Conservation (phyloP, 2,329 filamentous ascomycete genomes). For the Fusarium temperatum region DNA sequence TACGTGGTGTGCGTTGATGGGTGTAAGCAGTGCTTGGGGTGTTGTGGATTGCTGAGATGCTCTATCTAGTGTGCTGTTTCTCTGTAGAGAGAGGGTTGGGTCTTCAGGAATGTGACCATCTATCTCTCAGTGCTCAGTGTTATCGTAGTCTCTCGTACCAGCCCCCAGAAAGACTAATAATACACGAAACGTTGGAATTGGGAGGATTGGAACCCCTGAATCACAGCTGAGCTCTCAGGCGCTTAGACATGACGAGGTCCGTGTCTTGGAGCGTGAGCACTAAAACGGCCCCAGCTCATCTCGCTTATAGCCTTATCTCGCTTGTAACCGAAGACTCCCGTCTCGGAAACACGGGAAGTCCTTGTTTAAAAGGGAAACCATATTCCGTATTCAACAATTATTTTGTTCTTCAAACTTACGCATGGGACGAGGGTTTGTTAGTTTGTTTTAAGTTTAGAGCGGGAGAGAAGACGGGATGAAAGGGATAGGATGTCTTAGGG, state of each 20-base stretch:
- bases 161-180: background rate
- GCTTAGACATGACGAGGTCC: background rate
- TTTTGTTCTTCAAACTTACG: background rate
- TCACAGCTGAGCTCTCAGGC: background rate
- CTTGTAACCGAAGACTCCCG: conserved; percentile 27
- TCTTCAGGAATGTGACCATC: background rate
- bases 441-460: background rate
- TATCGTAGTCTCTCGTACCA: background rate
- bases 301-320: conserved; percentile 29
- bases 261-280: conserved; percentile 1
- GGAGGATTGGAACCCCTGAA: background rate
- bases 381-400: background rate
- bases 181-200: background rate
- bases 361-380: background rate
- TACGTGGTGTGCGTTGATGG: background rate
- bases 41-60: no score
- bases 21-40: no score
- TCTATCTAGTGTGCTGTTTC: background rate
- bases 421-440: background rate
- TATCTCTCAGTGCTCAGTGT: background rate
- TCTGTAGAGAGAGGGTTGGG: background rate
- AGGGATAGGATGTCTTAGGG: background rate
- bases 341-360: background rate
- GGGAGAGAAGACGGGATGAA: background rate
- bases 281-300: conserved; percentile 5